Evolutionary conservation across 1,284 basidiomycete genomes (phyloP).

Genomic region (Puccinia horiana): DNA sequence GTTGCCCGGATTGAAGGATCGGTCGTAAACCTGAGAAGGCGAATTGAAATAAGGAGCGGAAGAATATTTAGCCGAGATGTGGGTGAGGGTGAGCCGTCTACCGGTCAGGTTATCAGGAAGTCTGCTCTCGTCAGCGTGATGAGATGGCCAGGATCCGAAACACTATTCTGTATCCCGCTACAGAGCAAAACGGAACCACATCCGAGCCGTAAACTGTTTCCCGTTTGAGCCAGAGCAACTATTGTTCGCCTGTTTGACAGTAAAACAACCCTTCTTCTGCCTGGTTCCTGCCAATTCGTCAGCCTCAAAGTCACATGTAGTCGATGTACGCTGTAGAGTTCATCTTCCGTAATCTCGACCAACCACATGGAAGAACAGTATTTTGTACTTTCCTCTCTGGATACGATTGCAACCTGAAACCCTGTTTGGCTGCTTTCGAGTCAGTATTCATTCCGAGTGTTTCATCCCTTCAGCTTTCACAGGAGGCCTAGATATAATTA

Average conservation of each 20-base stretch:
- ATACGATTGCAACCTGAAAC: background rate
- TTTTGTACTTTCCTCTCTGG: background rate
- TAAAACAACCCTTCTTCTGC: constrained; percentile 12
- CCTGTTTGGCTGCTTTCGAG: background rate
- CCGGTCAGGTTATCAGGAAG: background rate
- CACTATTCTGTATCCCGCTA: background rate
- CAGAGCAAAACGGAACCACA: constrained; percentile 7
- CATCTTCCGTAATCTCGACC: too few species aligned
- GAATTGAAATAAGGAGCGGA: background rate
- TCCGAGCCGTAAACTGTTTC: constrained; percentile 8
- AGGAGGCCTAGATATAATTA: background rate
- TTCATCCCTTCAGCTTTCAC: background rate
- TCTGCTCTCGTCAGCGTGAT: background rate
- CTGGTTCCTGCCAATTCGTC: constrained; percentile 13
- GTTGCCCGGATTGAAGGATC: background rate
- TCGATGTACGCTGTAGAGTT: background rate
- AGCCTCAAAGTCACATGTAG: background rate
- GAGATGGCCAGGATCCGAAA: background rate
- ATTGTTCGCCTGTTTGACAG: background rate
- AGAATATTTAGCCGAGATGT: background rate
- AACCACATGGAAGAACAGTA: background rate
- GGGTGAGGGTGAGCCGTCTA: background rate
- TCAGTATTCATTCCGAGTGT: background rate
- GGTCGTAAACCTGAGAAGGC: background rate
- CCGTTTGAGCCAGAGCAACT: constrained; percentile 12